phyloP scores from a whole-genome alignment of 805 yeast genomes.

The Pichia manshurica region DNA sequence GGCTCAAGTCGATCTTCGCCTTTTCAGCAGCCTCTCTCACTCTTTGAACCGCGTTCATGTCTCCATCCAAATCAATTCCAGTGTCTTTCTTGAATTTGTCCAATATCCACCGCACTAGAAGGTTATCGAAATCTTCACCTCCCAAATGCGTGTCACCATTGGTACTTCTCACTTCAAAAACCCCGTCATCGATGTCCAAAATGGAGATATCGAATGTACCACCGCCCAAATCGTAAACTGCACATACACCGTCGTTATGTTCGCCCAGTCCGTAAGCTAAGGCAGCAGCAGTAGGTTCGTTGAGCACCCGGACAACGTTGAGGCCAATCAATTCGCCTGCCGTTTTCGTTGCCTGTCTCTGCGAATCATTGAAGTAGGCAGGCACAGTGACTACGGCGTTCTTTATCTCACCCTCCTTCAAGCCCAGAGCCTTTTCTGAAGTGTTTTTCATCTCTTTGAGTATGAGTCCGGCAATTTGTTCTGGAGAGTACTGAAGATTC shows the following conservation, averaged over 20 bases:
- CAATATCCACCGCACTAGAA: conserved; percentile 73
- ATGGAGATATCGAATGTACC: conserved; percentile 96
- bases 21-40: conserved; percentile 84
- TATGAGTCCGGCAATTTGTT: conserved; percentile 90
- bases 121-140: conserved; percentile 86
- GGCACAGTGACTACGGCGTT: conserved; percentile 91
- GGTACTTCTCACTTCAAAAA: conserved; percentile 91
- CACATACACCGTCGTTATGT: conserved; percentile 65
- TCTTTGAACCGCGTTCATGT: conserved; percentile 78
- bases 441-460: conserved; percentile 93
- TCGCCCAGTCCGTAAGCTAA: conserved; percentile 84
- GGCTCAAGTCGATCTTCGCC: conserved; percentile 83
- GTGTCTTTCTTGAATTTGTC: conserved; percentile 70
- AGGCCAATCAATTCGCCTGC: conserved; percentile 94
- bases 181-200: conserved; percentile 94
- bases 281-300: conserved; percentile 90
- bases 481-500: conserved; percentile 85
- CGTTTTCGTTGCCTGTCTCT: conserved; percentile 86
- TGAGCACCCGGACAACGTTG: conserved; percentile 77
- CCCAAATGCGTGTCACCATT: conserved; percentile 92
- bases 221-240: conserved; percentile 96
- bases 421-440: conserved; percentile 66
- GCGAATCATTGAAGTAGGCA: conserved; percentile 84
- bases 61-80: conserved; percentile 54
- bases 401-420: conserved; percentile 59